A percentile compares a stretch with the other conserved stretches of the same genome.
Evolutionary conservation across 352 stramenopile species (phyloP).

Genomic region (Phytophthora litchii): DNA sequence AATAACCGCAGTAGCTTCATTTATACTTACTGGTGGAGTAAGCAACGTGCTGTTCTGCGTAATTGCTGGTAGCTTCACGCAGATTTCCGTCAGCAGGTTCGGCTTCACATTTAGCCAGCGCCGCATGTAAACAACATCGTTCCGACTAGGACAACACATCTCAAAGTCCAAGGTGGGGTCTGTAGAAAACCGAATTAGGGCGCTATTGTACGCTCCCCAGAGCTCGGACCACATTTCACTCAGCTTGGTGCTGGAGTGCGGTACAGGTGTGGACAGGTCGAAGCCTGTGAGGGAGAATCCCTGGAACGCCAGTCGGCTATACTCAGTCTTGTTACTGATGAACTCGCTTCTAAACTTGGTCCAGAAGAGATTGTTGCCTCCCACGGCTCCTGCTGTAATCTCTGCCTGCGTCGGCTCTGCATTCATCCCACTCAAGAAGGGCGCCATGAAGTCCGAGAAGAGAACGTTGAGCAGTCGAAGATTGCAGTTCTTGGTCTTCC

Average conservation of each 20-base stretch:
- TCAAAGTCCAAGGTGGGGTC: conserved; percentile 20
- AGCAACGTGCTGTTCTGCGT: background rate
- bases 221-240: conserved; percentile 30
- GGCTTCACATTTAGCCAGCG: conserved; percentile 26
- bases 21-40: background rate
- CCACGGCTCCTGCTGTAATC: conserved; percentile 7
- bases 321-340: conserved; percentile 16
- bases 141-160: conserved; percentile 23
- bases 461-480: conserved; percentile 29
- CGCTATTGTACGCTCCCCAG: conserved; percentile 21
- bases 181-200: conserved; percentile 14
- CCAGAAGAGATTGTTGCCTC: conserved; percentile 24
- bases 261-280: conserved; percentile 18
- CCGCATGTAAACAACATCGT: conserved; percentile 24
- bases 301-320: conserved; percentile 18
- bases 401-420: conserved; percentile 16
- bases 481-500: conserved; percentile 36
- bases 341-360: conserved; percentile 19
- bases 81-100: conserved; percentile 19
- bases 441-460: conserved; percentile 18
- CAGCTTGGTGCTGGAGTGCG: conserved; percentile 25
- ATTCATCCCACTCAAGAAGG: conserved; percentile 21
- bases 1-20: background rate
- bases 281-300: conserved; percentile 13
- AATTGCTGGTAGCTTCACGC: conserved; percentile 10